Base-by-base conservation (phyloP, 2,329 filamentous ascomycete genomes). In the Colletotrichum sp. region DNA sequence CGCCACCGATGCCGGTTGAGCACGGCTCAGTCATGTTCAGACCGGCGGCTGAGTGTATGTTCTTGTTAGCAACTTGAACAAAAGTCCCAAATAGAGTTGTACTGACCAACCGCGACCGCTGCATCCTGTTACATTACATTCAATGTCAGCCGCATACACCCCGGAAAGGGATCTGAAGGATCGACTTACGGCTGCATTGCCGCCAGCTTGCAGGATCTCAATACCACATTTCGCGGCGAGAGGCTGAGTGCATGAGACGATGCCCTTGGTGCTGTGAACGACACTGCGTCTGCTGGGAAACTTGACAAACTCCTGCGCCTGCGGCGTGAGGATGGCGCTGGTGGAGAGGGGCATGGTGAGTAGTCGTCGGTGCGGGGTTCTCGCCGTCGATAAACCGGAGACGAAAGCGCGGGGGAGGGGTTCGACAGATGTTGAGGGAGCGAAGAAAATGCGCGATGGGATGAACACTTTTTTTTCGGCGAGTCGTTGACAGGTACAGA, bases 21-120 rank as follows among this genome's bases (percentile, higher is more conserved):
- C 93, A 93, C 9, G 97, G 97, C 83, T 99, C 97, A 1, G 96
- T 98, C 82, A 99, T 91, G 85, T 98, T 99, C 72, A 99, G 89
- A 7, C 93, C 96, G 36, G 97, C 97, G 60, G 97, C 96, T 95
- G 74, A 6, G 4, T 7, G 6, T 6, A n/a, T 10, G 32, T 67
- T 76, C 66, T 36, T 18, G 52, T 75, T 58, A 48, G 43, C 58
- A 36, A 8, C 34, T 32, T 36, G 30, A 52, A 21, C 16, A 21
- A 55, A 18, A 26, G 8, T 28, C 43, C 55, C 26, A 58, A 28
- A 28, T 6, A 58, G 55, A 28, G 55, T 52, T 32, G 16, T 67
- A 86, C 90, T 78, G 88, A 94, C 93, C 94, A 77, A 98, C 95
- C 58, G 97, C 97, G 6, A 99, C 95, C 10, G 97, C 96, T n/a